phyloP scores from a whole-genome alignment of 2,329 filamentous ascomycete species.

The Rhynchosporium agropyri region DNA sequence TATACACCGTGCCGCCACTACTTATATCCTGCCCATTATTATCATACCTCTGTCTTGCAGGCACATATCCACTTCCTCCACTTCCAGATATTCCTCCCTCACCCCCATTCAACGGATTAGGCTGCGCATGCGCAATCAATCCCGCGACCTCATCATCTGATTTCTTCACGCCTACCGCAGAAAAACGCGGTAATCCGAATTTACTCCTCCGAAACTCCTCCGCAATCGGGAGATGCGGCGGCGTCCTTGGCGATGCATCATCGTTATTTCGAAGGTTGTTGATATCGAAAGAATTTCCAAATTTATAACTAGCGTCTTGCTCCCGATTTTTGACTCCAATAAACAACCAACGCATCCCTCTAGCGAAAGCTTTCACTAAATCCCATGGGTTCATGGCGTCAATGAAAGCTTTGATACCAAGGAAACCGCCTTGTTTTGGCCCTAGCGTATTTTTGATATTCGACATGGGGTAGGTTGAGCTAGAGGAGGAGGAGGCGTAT shows the following conservation, averaged over 20 bases:
- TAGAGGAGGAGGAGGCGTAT: constrained; percentile 56
- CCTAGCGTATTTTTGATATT: constrained; percentile 46
- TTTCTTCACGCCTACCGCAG: constrained; percentile 5
- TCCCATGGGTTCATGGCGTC: constrained; percentile 84
- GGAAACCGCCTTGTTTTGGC: constrained; percentile 63
- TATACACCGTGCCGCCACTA: constrained; percentile 23
- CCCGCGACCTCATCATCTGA: constrained; percentile 37
- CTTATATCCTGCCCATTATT: constrained; percentile 35
- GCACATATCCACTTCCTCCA: constrained; percentile 31
- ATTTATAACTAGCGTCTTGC: constrained; percentile 54
- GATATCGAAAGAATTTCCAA: constrained; percentile 20
- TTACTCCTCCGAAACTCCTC: constrained; percentile 40
- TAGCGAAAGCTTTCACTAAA: constrained; percentile 75
- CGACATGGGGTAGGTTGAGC: constrained; percentile 50
- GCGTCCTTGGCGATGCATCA: too few relatives aligned
- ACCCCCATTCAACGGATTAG: constrained; percentile 33
- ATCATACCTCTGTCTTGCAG: constrained; percentile 40
- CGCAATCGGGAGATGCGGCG: constrained; percentile 36
- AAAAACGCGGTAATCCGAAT: constrained; percentile 34
- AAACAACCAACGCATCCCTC: constrained; percentile 76
- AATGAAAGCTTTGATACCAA: constrained; percentile 65
- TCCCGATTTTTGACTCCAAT: constrained; percentile 67
- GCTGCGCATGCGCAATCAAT: constrained; percentile 40
- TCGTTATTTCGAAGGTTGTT: constrained; percentile 10
- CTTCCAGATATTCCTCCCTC: too few relatives aligned